phyloP scores from a whole-genome alignment of 2,329 filamentous ascomycete species.

The Huntiella abstrusa region DNA sequence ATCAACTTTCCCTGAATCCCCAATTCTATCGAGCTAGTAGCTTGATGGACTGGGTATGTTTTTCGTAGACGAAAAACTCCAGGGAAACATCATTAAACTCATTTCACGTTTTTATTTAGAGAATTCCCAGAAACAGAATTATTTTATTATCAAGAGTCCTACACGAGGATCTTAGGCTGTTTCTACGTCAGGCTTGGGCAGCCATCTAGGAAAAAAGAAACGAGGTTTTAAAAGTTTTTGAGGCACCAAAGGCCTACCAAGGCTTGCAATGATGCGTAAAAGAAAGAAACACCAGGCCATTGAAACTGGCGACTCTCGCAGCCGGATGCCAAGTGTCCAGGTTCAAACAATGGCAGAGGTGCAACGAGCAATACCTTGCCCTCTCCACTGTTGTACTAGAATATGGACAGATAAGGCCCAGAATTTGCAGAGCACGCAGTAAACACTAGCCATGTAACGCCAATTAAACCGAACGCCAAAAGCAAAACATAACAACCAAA shows the following conservation, averaged over 20 bases:
- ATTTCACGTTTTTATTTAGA: too few species aligned
- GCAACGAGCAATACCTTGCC: conserved; percentile 12
- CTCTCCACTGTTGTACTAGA: background rate
- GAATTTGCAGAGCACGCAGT: background rate
- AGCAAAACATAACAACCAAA: background rate
- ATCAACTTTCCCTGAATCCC: background rate
- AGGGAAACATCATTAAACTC: background rate
- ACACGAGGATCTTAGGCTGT: too few species aligned
- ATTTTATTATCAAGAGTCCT: too few species aligned
- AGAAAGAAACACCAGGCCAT: background rate
- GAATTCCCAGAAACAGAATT: too few species aligned
- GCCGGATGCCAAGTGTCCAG: background rate
- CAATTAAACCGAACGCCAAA: background rate
- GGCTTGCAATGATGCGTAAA: background rate
- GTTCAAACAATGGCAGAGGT: background rate
- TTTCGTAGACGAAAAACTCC: background rate
- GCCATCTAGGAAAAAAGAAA: too few species aligned
- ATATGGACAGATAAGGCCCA: background rate
- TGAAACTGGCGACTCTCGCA: too few species aligned
- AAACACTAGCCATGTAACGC: background rate
- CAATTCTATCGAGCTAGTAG: background rate
- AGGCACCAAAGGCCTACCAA: background rate
- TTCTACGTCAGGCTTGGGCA: too few species aligned
- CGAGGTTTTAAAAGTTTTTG: background rate
- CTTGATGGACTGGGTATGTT: too few species aligned